These are phyloP conservation scores for Syncephalastrum monosporum DNA, from an alignment of 371 early-diverging fungal genomes.

Conservation along the genomic window DNA sequence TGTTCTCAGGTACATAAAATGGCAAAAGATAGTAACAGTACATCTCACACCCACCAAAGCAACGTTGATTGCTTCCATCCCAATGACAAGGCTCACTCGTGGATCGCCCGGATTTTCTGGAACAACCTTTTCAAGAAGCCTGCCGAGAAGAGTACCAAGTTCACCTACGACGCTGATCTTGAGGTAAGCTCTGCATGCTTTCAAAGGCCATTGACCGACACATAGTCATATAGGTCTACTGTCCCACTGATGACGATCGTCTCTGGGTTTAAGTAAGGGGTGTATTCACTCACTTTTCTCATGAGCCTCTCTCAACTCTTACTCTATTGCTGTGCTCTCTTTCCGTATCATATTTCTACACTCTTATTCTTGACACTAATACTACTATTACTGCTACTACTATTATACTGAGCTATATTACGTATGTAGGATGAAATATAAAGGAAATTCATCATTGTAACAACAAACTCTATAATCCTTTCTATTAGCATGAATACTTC, in stretches of 20 bases:
- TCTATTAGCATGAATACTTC: no score
- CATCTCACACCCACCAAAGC: neutral
- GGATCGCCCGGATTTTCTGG: conserved; percentile 14
- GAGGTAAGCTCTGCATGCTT: conserved; percentile 1
- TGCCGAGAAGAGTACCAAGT: neutral
- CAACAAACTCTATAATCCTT: no score
- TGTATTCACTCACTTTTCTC: no score
- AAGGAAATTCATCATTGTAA: no score
- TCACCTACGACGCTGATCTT: conserved; percentile 4
- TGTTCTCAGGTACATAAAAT: conserved; percentile 2
- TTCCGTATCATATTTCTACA: no score
- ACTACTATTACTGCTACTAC: no score
- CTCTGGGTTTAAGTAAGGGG: conserved; percentile 1
- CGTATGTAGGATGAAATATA: no score
- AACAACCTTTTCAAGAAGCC: conserved; percentile 14
- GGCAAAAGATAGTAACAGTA: no score
- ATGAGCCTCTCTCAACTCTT: no score
- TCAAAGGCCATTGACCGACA: neutral
- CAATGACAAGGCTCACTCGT: conserved; percentile 7
- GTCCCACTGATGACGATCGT: conserved; percentile 14
- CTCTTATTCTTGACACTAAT: no score
- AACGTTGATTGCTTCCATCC: conserved; percentile 19
- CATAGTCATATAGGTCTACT: conserved; percentile 9
- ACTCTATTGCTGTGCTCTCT: no score
- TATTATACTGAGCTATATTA: no score